Conservation (phyloP, 768 basidiomycete genomes). For the Postia placenta region DNA sequence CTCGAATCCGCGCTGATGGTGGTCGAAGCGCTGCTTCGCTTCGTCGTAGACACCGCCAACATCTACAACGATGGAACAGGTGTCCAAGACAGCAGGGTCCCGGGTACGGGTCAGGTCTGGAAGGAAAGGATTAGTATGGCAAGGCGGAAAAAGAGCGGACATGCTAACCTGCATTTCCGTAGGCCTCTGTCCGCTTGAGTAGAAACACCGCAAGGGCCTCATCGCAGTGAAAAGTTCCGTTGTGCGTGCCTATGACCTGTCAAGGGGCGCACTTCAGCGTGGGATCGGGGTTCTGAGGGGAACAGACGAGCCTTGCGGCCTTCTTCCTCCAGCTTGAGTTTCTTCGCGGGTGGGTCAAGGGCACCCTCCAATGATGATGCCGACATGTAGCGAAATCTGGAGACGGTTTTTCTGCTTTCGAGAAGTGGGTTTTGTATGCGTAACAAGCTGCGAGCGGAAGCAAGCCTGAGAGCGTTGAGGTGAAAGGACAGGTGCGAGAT, state of each 20-base stretch:
- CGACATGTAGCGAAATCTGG: conserved; percentile 11
- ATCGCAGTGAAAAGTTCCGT: conserved; percentile 95
- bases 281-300: background rate
- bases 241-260: conserved; percentile 89
- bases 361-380: background rate
- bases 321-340: conserved; percentile 39
- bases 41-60: conserved; percentile 92
- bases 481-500: background rate
- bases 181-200: conserved; percentile 69
- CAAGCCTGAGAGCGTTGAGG: background rate
- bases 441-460: background rate
- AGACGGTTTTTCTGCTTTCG: background rate
- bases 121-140: conserved; percentile 1
- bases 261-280: background rate
- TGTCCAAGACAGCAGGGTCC: conserved; percentile 62
- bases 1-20: conserved; percentile 91
- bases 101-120: conserved; percentile 60
- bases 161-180: conserved; percentile 62
- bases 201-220: conserved; percentile 94
- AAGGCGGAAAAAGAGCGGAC: background rate
- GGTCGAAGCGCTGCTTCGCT: conserved; percentile 76
- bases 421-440: background rate
- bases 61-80: conserved; percentile 93
- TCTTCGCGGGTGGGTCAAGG: conserved; percentile 30
- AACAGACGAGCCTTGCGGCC: conserved; percentile 21